Evolutionary conservation across 352 stramenopile genomes (phyloP), one percentile per base, ranked within the genome.

Genomic region (Achlya hypogyna): DNA sequence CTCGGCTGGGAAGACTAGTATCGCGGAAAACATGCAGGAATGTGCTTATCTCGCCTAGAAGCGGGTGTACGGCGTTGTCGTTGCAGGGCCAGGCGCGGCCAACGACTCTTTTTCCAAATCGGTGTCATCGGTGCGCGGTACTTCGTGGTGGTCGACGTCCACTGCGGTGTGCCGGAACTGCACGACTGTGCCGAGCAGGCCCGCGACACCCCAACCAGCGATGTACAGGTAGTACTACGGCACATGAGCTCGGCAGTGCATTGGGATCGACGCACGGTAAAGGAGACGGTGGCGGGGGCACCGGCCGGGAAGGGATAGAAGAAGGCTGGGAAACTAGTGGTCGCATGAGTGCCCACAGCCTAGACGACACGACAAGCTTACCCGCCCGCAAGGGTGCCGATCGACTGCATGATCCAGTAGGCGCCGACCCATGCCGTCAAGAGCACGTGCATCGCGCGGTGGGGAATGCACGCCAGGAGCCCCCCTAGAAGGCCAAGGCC

Each of bases 1-100:
- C 72, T 91, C 25, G 79, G 78, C 0, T 93, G 84, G 82, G 84
- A 93, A 60, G 84, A 90, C 69, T 93, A 58, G 23, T 62, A n/a
- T n/a, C n/a, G n/a, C n/a, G n/a, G n/a, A n/a, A n/a, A n/a, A n/a
- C n/a, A n/a, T n/a, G n/a, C n/a, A n/a, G n/a, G n/a, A n/a, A n/a
- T n/a, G n/a, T n/a, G n/a, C n/a, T n/a, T n/a, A n/a, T n/a, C n/a
- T n/a, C n/a, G n/a, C n/a, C n/a, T n/a, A n/a, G n/a, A n/a, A n/a
- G n/a, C n/a, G n/a, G n/a, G n/a, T n/a, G n/a, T n/a, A n/a, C n/a
- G n/a, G n/a, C n/a, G n/a, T n/a, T n/a, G n/a, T n/a, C n/a, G n/a
- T n/a, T n/a, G n/a, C n/a, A n/a, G n/a, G n/a, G n/a, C n/a, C n/a
- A n/a, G n/a, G n/a, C n/a, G n/a, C n/a, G n/a, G n/a, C n/a, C n/a